A percentile compares a stretch with the other conserved stretches of the same genome.
Conservation (phyloP, 1,284 basidiomycete species). For the Sporisorium reilianum region DNA sequence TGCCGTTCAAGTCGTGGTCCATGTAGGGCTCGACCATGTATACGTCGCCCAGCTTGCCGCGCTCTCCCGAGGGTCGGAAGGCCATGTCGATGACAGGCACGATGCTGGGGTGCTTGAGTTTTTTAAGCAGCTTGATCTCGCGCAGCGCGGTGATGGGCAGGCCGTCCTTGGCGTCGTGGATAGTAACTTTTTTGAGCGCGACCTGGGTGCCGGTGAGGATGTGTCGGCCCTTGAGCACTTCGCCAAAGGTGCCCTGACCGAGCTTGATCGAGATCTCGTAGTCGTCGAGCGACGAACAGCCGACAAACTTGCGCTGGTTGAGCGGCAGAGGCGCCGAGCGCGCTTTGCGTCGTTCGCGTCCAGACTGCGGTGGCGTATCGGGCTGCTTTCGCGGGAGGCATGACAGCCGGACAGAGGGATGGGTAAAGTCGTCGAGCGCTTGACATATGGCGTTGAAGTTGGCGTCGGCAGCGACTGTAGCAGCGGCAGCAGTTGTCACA, state of each 20-base stretch:
- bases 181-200: conserved; percentile 92
- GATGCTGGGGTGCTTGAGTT: conserved; percentile 84
- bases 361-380: conserved; percentile 6
- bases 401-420: conserved; percentile 36
- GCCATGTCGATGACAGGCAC: conserved; percentile 94
- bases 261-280: conserved; percentile 66
- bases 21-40: conserved; percentile 99
- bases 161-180: conserved; percentile 96
- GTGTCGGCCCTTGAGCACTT: conserved; percentile 69
- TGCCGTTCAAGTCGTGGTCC: conserved; percentile 97
- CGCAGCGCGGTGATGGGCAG: conserved; percentile 95
- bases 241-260: conserved; percentile 67
- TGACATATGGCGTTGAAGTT: conserved; percentile 25
- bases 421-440: conserved; percentile 31
- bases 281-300: conserved; percentile 61
- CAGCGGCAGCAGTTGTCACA: neutral
- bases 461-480: conserved; percentile 12
- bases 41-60: conserved; percentile 74
- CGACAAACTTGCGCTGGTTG: conserved; percentile 57
- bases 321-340: conserved; percentile 48
- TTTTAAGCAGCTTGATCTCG: conserved; percentile 98
- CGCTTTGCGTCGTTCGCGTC: conserved; percentile 37
- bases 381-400: conserved; percentile 31
- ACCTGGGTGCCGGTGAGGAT: conserved; percentile 76
- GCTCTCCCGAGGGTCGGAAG: conserved; percentile 62